These are phyloP conservation scores for Allomyces macrogynus DNA, from an alignment of 192 early-diverging fungal species.

Conservation along the genomic window DNA sequence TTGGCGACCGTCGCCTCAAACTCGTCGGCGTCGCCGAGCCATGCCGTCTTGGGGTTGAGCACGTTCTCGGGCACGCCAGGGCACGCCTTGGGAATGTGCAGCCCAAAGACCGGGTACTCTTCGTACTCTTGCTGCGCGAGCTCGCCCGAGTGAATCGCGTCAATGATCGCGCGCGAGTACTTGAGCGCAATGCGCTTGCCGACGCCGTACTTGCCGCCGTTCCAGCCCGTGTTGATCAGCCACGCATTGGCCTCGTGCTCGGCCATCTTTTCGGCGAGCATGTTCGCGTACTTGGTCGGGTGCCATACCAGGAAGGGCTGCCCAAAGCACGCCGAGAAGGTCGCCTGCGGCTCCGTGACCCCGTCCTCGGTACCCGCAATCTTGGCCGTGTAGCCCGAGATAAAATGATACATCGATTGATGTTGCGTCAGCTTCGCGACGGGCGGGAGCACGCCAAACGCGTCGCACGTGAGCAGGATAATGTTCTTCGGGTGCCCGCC, in stretches of 20 bases:
- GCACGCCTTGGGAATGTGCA: constrained; percentile 62
- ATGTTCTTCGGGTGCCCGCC: constrained; percentile 86
- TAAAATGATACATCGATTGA: constrained; percentile 94
- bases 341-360: constrained; percentile 72
- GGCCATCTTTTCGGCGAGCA: constrained; percentile 90
- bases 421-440: constrained; percentile 65
- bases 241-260: constrained; percentile 68
- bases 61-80: constrained; percentile 65
- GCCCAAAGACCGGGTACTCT: constrained; percentile 69
- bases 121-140: constrained; percentile 63
- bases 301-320: constrained; percentile 91
- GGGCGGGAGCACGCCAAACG: constrained; percentile 87
- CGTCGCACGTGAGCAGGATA: constrained; percentile 88
- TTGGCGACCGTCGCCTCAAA: constrained; percentile 44
- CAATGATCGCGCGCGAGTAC: constrained; percentile 93
- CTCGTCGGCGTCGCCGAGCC: constrained; percentile 50
- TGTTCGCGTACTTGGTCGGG: constrained; percentile 83
- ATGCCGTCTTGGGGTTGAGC: constrained; percentile 67
- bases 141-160: constrained; percentile 89
- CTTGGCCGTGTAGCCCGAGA: constrained; percentile 94
- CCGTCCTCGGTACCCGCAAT: constrained; percentile 93
- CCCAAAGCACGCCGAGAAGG: constrained; percentile 85
- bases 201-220: constrained; percentile 70
- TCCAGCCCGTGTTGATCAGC: constrained; percentile 95
- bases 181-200: constrained; percentile 85